Evolutionary conservation across 768 basidiomycete species (phyloP).

Genomic region (Boletus huronensis): DNA sequence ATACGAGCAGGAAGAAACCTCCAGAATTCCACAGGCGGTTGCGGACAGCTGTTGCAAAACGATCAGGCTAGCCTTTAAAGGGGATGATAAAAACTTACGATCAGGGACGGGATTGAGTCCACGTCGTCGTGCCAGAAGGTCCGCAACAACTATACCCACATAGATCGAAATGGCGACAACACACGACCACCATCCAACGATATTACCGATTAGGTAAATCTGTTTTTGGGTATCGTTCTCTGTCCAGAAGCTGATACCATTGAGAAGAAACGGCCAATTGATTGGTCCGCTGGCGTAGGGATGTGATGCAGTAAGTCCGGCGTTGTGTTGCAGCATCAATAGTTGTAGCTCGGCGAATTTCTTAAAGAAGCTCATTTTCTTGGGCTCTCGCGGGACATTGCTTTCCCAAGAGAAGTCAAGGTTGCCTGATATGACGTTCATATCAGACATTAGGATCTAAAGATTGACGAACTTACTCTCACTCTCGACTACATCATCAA

Average conservation of each 20-base stretch:
- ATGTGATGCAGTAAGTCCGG: constrained; percentile 96
- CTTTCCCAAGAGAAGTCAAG: constrained; percentile 45
- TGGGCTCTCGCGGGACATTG: constrained; percentile 62
- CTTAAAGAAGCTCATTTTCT: constrained; percentile 85
- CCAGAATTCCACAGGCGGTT: constrained; percentile 94
- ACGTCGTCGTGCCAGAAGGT: constrained; percentile 82
- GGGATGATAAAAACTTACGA: constrained; percentile 49
- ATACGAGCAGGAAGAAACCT: constrained; percentile 92
- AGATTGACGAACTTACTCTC: constrained; percentile 49
- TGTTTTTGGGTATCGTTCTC: constrained; percentile 79
- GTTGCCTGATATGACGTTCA: constrained; percentile 49
- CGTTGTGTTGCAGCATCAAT: constrained; percentile 97
- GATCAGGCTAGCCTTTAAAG: background rate
- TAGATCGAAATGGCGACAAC: constrained; percentile 83
- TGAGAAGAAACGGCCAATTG: constrained; percentile 97
- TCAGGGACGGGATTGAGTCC: constrained; percentile 83
- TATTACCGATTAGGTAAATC: constrained; percentile 94
- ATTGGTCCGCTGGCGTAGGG: constrained; percentile 95
- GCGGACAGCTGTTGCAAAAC: constrained; percentile 61
- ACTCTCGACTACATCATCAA: constrained; percentile 74
- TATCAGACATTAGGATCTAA: constrained; percentile 1
- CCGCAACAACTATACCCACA: constrained; percentile 86
- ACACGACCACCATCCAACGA: constrained; percentile 94
- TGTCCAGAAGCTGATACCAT: constrained; percentile 99
- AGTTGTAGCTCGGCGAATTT: constrained; percentile 94